Evolutionary conservation across 495 filamentous ascomycete species (phyloP).

Genomic region (Terfezia claveryi): DNA sequence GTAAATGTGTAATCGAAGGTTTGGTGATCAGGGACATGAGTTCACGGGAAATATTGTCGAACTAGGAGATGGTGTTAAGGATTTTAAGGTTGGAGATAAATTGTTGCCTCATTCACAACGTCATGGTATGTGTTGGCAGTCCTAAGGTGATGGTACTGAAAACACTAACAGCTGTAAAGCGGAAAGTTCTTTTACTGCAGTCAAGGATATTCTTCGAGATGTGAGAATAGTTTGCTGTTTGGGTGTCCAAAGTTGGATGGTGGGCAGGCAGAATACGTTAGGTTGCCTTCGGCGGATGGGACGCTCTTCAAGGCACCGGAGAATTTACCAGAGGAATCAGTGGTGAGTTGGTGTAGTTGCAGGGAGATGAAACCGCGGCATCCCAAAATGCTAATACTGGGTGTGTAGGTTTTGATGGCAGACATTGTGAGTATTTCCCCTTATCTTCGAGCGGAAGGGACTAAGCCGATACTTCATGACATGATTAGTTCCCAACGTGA

Average conservation of each 20-base stretch:
- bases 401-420: slow-evolving; percentile 46
- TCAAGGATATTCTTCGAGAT: slow-evolving; percentile 61
- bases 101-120: slow-evolving; percentile 67
- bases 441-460: too few relatives aligned
- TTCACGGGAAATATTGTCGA: slow-evolving; percentile 59
- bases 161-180: slow-evolving; percentile 22
- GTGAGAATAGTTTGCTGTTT: slow-evolving; percentile 51
- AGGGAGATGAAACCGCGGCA: background rate
- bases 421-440: slow-evolving; percentile 32
- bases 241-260: slow-evolving; percentile 57
- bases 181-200: slow-evolving; percentile 80
- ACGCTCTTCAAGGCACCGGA: slow-evolving; percentile 57
- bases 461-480: background rate
- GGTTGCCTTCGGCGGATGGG: slow-evolving; percentile 65
- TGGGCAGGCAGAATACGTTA: slow-evolving; percentile 76
- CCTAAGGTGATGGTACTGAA: background rate
- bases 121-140: slow-evolving; percentile 41
- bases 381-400: background rate
- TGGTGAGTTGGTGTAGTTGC: slow-evolving; percentile 22
- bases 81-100: slow-evolving; percentile 49
- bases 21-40: slow-evolving; percentile 38
- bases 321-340: slow-evolving; percentile 49
- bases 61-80: slow-evolving; percentile 43
- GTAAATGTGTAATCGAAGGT: background rate
- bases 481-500: slow-evolving; percentile 13